Percentiles rank a stretch among this genome's conserved stretches.
phyloP scores from a whole-genome alignment of 1,284 basidiomycete genomes.

The Cryptococcus depauperatus region DNA sequence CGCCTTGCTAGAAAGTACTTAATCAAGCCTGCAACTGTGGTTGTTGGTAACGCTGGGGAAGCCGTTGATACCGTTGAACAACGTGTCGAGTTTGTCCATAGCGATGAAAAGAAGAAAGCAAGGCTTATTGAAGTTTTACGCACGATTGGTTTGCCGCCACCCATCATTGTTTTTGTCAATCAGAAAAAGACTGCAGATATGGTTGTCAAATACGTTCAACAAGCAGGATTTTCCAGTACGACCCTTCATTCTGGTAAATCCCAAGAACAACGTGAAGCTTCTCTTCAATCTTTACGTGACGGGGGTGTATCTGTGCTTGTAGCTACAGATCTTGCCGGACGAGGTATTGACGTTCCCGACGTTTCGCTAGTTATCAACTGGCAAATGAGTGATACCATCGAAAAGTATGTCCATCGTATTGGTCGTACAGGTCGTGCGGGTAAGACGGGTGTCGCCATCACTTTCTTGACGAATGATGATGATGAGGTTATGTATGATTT shows the following conservation, averaged over 20 bases:
- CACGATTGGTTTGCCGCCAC: slow-evolving; percentile 67
- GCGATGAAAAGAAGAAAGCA: slow-evolving; percentile 84
- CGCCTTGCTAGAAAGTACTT: slow-evolving; percentile 89
- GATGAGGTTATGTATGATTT: slow-evolving; percentile 87
- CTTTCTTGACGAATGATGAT: slow-evolving; percentile 91
- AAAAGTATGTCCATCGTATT: slow-evolving; percentile 81
- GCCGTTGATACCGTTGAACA: slow-evolving; percentile 98
- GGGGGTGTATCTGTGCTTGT: slow-evolving; percentile 81
- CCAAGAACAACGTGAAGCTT: slow-evolving; percentile 91
- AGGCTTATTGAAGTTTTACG: slow-evolving; percentile 84
- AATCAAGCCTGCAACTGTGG: slow-evolving; percentile 84
- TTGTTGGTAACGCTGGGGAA: slow-evolving; percentile 93
- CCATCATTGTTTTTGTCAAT: slow-evolving; percentile 98
- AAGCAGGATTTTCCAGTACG: slow-evolving; percentile 71
- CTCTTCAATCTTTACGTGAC: slow-evolving; percentile 72
- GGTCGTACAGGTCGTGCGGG: slow-evolving; percentile 97
- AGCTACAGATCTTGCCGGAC: slow-evolving; percentile 93
- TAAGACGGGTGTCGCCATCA: slow-evolving; percentile 84
- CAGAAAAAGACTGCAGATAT: slow-evolving; percentile 98
- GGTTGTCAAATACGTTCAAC: slow-evolving; percentile 83
- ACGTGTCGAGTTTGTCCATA: slow-evolving; percentile 81
- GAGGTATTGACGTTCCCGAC: slow-evolving; percentile 97
- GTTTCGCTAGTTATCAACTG: slow-evolving; percentile 82
- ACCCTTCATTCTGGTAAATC: slow-evolving; percentile 95
- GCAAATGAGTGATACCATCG: slow-evolving; percentile 93